Evolutionary conservation across 2,329 filamentous ascomycete genomes (phyloP).

Genomic region (Colletotrichum sansevieriae): DNA sequence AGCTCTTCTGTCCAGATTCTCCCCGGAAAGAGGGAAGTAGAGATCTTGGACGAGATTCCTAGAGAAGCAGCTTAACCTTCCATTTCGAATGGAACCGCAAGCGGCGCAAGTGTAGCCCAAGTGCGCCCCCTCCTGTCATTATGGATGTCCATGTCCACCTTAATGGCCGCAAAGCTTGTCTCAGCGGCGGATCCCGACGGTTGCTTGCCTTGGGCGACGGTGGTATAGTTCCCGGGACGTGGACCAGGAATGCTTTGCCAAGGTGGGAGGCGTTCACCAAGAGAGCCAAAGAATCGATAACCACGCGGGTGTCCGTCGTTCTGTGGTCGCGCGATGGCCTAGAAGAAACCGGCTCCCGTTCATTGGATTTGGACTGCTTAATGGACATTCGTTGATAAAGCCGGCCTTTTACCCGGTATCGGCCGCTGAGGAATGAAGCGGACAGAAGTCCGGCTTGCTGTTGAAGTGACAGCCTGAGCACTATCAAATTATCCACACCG

Average conservation of each 20-base stretch:
- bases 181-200: not conserved
- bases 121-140: not conserved
- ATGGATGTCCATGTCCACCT: not conserved
- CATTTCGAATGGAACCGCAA: not conserved
- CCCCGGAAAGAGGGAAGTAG: not conserved
- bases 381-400: not conserved
- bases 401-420: constrained; percentile 20
- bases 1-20: constrained; percentile 1
- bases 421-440: not conserved
- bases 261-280: not conserved
- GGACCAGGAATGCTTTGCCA: not conserved
- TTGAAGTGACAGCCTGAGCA: not conserved
- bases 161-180: constrained; percentile 33
- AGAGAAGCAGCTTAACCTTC: not conserved
- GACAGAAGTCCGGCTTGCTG: constrained; percentile 14
- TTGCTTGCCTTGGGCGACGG: not conserved
- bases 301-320: constrained; percentile 9
- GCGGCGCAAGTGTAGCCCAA: not conserved
- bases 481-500: constrained; percentile 1
- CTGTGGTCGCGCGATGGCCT: not conserved
- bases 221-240: not conserved
- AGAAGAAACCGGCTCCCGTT: not conserved
- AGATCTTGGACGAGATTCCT: not conserved
- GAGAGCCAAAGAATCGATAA: not conserved
- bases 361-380: not conserved